These are phyloP conservation scores for Picea abies DNA, from an alignment of 83 land plant genomes.

Conservation along the genomic window DNA sequence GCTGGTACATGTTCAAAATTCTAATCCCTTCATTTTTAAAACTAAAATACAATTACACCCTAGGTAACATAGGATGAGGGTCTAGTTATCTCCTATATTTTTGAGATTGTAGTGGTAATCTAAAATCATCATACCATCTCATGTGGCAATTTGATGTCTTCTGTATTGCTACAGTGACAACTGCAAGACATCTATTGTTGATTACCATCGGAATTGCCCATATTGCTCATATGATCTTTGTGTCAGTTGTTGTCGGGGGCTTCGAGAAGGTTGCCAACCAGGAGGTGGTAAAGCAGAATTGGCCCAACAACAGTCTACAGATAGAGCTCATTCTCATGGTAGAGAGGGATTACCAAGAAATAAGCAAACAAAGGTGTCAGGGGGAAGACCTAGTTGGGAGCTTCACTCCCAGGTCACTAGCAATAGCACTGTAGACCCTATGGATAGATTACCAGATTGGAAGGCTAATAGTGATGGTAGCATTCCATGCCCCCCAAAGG, in stretches of 20 bases:
- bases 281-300: constrained; percentile 12
- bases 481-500: constrained; percentile 45
- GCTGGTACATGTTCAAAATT: constrained; percentile 43
- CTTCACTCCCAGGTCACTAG: background rate
- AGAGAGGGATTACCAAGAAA: constrained; percentile 11
- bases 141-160: too few relatives aligned
- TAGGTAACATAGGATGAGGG: too few relatives aligned
- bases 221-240: constrained; percentile 62
- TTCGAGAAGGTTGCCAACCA: constrained; percentile 36
- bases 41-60: too few relatives aligned
- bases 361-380: constrained; percentile 4
- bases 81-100: background rate
- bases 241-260: constrained; percentile 52
- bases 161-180: constrained; percentile 36
- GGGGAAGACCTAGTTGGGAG: constrained; percentile 10
- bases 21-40: too few relatives aligned
- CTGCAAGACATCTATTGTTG: constrained; percentile 59
- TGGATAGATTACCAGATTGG: constrained; percentile 26
- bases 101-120: background rate
- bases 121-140: background rate
- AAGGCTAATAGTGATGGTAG: constrained; percentile 37
- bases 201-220: constrained; percentile 65
- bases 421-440: constrained; percentile 4
- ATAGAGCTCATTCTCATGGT: constrained; percentile 17
- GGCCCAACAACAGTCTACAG: constrained; percentile 7